Evolutionary conservation across 805 yeast species (phyloP).

Genomic region (Metschnikowia peoriensis): DNA sequence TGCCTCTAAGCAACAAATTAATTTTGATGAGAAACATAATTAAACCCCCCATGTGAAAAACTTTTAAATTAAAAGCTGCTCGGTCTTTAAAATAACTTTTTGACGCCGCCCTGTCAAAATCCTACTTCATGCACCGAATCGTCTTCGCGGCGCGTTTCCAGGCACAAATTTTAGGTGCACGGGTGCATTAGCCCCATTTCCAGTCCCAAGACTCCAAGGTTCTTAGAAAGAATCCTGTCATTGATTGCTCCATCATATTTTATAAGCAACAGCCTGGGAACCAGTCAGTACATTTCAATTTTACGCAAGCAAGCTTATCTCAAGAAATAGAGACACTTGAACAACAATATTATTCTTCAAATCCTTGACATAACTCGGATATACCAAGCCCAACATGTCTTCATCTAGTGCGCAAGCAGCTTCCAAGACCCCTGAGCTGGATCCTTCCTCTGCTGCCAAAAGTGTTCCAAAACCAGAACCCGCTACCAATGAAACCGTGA

Average conservation of each 20-base stretch:
- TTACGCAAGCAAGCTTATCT: no score
- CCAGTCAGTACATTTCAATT: no score
- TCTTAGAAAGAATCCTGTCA: not conserved
- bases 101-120: not conserved
- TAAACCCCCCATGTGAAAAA: no score
- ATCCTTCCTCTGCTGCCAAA: not conserved
- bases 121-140: not conserved
- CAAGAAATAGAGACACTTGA: no score
- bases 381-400: not conserved
- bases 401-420: conserved; percentile 3
- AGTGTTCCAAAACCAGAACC: not conserved
- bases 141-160: not conserved
- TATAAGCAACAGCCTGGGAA: not conserved
- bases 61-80: no score
- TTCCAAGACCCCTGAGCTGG: not conserved
- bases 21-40: no score
- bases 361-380: not conserved
- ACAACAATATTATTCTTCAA: not conserved
- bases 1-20: no score
- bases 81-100: not conserved
- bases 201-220: not conserved
- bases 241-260: not conserved
- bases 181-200: not conserved
- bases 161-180: not conserved
- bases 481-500: conserved; percentile 16